Base-by-base conservation (phyloP, 2,329 filamentous ascomycete genomes). In the Fusarium liriodendri region DNA sequence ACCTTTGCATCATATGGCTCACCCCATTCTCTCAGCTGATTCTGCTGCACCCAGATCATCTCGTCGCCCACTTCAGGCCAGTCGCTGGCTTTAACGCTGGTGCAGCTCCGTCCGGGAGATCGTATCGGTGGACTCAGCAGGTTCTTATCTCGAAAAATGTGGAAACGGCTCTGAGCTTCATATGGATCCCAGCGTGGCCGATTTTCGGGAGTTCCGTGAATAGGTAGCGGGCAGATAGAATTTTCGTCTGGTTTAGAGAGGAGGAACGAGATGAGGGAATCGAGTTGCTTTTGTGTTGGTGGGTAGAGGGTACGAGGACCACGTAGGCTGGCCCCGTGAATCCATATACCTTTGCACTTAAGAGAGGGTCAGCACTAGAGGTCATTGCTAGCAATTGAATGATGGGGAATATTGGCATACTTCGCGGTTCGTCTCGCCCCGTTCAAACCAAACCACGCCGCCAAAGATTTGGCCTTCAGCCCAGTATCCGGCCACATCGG, bases 141-240 rank as follows among this genome's bases (percentile, higher is more conserved):
- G 27, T 64, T 67, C 0, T 59, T 67, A 18, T 74, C 71, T 1
- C 72, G 69, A 13, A 75, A 75, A 27, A 75, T 74, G 45, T 75
- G 68, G 5, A 40, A 60, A 38, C 40, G 4, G 47, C 62, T n/a
- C 60, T 35, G 3, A 27, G 69, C 71, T 11, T 75, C 9, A 7
- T 57, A 74, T 7, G 66, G 32, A 33, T 67, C 37, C 72, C 71
- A 75, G 9, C 72, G 58, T 13, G 69, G 69, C 5, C 72, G 54
- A 6, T 75, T 74, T 0, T 27, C 8, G 1, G 10, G n/a, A 20
- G 61, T 27, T 20, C 37, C 72, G 2, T 68, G 52, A 0, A 74
- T 74, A 0, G 71, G 69, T 7, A 74, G 55, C 8, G 71, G 72
- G 5, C 14, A 64, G 3, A 20, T 2, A 7, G 3, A 1, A 3